Base-by-base conservation (phyloP, 129 eudicot genomes). In the Artemisia tridentata region DNA sequence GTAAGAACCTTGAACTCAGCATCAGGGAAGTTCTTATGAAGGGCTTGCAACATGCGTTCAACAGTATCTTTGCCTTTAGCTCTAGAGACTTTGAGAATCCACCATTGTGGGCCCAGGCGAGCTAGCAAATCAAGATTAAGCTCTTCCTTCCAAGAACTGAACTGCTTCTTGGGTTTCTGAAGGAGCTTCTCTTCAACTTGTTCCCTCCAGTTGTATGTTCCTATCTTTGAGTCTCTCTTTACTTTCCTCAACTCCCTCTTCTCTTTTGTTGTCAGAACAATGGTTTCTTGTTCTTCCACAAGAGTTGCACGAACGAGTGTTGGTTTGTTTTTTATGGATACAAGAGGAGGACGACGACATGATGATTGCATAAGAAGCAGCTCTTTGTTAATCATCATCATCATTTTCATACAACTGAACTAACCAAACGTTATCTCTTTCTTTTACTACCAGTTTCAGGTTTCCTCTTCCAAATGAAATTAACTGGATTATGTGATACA, bases 101-200 rank as follows among this genome's bases (percentile, higher is more conserved):
- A 95, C 99, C 99, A 93, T 34, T 86, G 97, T 12, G 97, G 88
- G 13, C 99, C 99, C 76, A 90, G 14, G 16, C 7, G 19, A 38
- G 97, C 82, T 19, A 95, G 88, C 20, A 75, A 73, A 46, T 95
- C 96, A 55, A 95, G 85, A 60, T 95, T 90, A 10, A 95, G 88
- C 54, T 90, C 93, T 19, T 90, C 99, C 66, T 85, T 89, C 99
- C 96, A 90, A 2, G 91, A 71, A 15, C 54, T 74, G 11, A 69
- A 77, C 41, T 52, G 82, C 77, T 83, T 90, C 65, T 80, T 89
- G 41, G 90, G 92, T 76, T 89, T 92, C 81, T 86, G 73, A 10
- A 83, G 60, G 3, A 92, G 91, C 80, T 18, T 84, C 53, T 84
- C 84, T 74, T 95, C 97, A 19, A 95, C 97, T 11, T 87, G 89